Evolutionary conservation across 345 rosid species (phyloP), one percentile per base, ranked within the genome.

Genomic region (Acer yangbiense): DNA sequence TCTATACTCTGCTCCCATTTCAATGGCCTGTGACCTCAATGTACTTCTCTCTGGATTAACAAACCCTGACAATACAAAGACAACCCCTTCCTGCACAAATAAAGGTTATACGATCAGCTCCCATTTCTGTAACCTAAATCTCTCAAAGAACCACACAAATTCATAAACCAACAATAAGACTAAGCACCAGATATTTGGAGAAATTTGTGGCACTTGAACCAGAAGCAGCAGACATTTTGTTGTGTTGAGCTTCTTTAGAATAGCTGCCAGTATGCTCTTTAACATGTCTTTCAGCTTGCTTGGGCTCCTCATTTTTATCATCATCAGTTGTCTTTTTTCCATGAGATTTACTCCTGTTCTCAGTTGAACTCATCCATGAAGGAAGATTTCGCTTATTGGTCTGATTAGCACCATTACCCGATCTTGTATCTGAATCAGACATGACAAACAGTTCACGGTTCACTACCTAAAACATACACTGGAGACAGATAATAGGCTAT

Each of bases 1-100:
- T 71, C 85, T 87, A 83, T 90, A 94, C 41, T 84, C 87, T 7
- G 99, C 97, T 68, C 98, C 98, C 98, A 96, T 94, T 64, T 86
- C 88, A 79, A 96, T 79, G 13, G 97, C 99, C 74, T 89, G 90
- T 0, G 97, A 90, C 79, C 98, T 88, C 81, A 96, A 82, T 9
- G 85, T 88, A 69, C 91, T 80, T 46, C 98, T 90, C 86, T 92
- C 94, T 0, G 99, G 98, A 65, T 96, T 94, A 69, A 91, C 93
- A 79, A 92, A 94, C 50, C 99, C 98, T 0, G 98, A 96, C 68
- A 96, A 66, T 18, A 84, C 98, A 83, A 96, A 90, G 66, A 88
- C 91, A 20, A 92, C 97, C 27, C 97, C 97, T 60, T 94, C 99
- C 99, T 96, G 87, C 71, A 74, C 75, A 71, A 71, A 86, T 29